Percentiles rank a stretch among this genome's conserved stretches.
These are phyloP conservation scores for Cyamopsis tetragonoloba DNA, from an alignment of 306 rosid species.

Conservation along the genomic window DNA sequence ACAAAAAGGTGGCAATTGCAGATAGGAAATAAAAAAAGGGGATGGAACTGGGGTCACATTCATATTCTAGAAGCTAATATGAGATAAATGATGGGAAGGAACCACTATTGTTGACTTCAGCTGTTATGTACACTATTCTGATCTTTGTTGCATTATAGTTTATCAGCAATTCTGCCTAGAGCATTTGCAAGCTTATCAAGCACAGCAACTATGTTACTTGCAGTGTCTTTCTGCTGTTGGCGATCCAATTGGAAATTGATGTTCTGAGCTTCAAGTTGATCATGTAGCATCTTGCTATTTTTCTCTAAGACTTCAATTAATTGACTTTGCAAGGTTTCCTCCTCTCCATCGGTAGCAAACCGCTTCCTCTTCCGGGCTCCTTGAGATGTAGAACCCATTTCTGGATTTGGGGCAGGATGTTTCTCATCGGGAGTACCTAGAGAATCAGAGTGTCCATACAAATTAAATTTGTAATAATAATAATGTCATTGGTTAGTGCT, in stretches of 20 bases:
- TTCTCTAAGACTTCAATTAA: constrained; percentile 78
- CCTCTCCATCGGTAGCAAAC: constrained; percentile 46
- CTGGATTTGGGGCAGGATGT: constrained; percentile 55
- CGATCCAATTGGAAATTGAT: constrained; percentile 64
- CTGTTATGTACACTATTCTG: constrained; percentile 56
- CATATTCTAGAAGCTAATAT: constrained; percentile 30
- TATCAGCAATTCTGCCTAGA: constrained; percentile 87
- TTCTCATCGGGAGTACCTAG: constrained; percentile 53
- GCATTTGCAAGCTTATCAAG: constrained; percentile 94
- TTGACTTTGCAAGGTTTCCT: constrained; percentile 57
- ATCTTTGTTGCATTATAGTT: constrained; percentile 47
- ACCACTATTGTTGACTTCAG: constrained; percentile 39
- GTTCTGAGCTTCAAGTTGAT: constrained; percentile 82
- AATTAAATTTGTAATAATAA: not conserved
- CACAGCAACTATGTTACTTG: constrained; percentile 67
- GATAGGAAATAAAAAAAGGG: not conserved
- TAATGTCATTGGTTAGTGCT: not conserved
- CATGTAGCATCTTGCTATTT: constrained; percentile 67
- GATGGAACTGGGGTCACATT: constrained; percentile 18
- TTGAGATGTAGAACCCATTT: constrained; percentile 72
- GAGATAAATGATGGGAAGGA: constrained; percentile 35
- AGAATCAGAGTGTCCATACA: constrained; percentile 9
- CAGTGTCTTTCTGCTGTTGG: constrained; percentile 77
- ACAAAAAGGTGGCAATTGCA: constrained; percentile 25
- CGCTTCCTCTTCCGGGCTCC: constrained; percentile 76